phyloP scores from a whole-genome alignment of 495 filamentous ascomycete species.

The Aspergillus affinis region DNA sequence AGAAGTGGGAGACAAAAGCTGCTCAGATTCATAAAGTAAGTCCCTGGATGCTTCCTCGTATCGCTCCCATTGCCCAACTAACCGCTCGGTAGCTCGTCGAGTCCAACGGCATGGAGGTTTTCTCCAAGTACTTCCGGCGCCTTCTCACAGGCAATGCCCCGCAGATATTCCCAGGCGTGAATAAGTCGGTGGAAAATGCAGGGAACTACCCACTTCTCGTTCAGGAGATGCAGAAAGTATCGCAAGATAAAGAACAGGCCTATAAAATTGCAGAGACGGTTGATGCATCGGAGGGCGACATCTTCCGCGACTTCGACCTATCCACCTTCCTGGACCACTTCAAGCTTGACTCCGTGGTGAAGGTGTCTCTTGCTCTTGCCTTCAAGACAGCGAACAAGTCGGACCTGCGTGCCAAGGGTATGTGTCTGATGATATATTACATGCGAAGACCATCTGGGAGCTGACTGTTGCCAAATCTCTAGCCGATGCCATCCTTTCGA shows the following conservation, averaged over 20 bases:
- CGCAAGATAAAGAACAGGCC: conserved; percentile 74
- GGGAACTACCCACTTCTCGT: conserved; percentile 80
- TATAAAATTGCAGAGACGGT: conserved; percentile 90
- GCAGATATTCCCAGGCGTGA: conserved; percentile 77
- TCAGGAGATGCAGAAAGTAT: conserved; percentile 81
- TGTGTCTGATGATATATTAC: conserved; percentile 16
- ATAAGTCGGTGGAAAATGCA: conserved; percentile 66
- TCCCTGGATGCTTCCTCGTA: background rate
- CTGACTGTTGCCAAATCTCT: conserved; percentile 28
- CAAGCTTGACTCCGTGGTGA: conserved; percentile 81
- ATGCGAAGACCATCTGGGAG: conserved; percentile 21
- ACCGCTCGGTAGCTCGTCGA: conserved; percentile 67
- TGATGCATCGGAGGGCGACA: conserved; percentile 79
- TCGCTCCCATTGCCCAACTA: background rate
- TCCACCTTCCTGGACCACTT: conserved; percentile 92
- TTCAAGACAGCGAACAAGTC: conserved; percentile 76
- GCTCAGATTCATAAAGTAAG: conserved; percentile 89
- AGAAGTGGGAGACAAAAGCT: conserved; percentile 91
- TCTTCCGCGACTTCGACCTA: conserved; percentile 92
- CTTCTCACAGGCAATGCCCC: conserved; percentile 80
- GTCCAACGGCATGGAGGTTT: conserved; percentile 97
- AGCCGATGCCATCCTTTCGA: conserved; percentile 83
- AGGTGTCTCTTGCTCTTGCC: conserved; percentile 83
- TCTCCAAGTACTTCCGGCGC: conserved; percentile 86
- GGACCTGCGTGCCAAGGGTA: conserved; percentile 89